Evolutionary conservation across 2,329 filamentous ascomycete species (phyloP).

Genomic region (Cordyceps tenuipes): DNA sequence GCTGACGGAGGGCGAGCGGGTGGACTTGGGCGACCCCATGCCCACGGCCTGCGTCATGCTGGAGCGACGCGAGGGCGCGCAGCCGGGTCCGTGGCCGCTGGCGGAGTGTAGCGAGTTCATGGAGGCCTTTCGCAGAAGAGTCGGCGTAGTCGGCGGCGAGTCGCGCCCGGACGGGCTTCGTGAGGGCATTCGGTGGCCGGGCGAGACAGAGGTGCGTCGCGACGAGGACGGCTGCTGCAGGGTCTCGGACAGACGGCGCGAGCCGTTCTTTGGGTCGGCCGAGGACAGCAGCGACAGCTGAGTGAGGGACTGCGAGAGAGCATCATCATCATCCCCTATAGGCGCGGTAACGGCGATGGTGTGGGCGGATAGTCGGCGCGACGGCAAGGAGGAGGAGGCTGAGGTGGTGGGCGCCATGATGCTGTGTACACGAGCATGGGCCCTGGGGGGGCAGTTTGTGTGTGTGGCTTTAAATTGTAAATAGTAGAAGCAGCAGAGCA

Average conservation of each 20-base stretch:
- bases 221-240: conserved; percentile 27
- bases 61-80: conserved; percentile 37
- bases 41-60: conserved; percentile 35
- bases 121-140: conserved; percentile 47
- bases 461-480: not conserved
- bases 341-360: conserved; percentile 5
- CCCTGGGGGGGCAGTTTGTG: not conserved
- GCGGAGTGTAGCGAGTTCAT: conserved; percentile 47
- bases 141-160: conserved; percentile 40
- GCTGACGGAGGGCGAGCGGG: conserved; percentile 28
- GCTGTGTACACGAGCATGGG: conserved; percentile 4
- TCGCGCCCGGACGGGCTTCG: conserved; percentile 36
- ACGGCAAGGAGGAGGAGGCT: conserved; percentile 18
- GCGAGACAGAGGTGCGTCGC: conserved; percentile 31
- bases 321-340: conserved; percentile 22
- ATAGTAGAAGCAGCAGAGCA: not conserved
- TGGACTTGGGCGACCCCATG: conserved; percentile 29
- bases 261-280: conserved; percentile 10
- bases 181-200: conserved; percentile 28
- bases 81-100: conserved; percentile 30
- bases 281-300: conserved; percentile 35
- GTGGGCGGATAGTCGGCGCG: conserved; percentile 27
- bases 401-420: conserved; percentile 20
- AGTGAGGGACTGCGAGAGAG: conserved; percentile 34
- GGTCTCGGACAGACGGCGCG: conserved; percentile 22